Conservation (phyloP, 257 asterid species). For the Coffea canephora region DNA sequence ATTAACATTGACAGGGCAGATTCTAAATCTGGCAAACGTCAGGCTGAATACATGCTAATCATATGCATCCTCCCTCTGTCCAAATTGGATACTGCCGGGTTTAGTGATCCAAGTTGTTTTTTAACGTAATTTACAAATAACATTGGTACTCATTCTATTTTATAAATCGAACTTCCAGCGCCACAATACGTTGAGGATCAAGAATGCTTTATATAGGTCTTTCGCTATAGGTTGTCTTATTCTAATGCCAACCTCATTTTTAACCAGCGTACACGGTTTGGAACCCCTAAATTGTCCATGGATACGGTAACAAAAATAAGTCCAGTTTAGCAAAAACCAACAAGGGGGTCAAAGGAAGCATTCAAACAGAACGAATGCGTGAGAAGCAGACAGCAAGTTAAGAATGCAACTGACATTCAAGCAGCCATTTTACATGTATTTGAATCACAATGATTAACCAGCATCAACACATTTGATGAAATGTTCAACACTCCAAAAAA, state of each 20-base stretch:
- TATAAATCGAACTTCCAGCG: background rate
- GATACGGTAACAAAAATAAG: background rate
- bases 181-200: background rate
- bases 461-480: background rate
- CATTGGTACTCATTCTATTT: background rate
- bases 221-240: too few relatives aligned
- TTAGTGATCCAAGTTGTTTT: too few relatives aligned
- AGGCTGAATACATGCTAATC: too few relatives aligned
- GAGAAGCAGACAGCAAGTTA: background rate
- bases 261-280: background rate
- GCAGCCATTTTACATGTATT: slow-evolving; percentile 1
- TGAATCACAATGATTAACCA: background rate
- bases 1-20: background rate
- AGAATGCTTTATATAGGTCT: too few relatives aligned
- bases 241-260: too few relatives aligned
- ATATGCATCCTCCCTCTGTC: too few relatives aligned
- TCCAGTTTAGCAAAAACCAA: background rate
- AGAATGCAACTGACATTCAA: background rate
- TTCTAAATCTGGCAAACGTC: too few relatives aligned
- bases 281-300: background rate
- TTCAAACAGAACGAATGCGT: background rate
- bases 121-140: too few relatives aligned
- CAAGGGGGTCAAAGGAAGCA: background rate
- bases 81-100: too few relatives aligned
- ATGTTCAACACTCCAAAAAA: background rate